phyloP scores from a whole-genome alignment of 495 filamentous ascomycete species.

The Lentithecium fluviatile region DNA sequence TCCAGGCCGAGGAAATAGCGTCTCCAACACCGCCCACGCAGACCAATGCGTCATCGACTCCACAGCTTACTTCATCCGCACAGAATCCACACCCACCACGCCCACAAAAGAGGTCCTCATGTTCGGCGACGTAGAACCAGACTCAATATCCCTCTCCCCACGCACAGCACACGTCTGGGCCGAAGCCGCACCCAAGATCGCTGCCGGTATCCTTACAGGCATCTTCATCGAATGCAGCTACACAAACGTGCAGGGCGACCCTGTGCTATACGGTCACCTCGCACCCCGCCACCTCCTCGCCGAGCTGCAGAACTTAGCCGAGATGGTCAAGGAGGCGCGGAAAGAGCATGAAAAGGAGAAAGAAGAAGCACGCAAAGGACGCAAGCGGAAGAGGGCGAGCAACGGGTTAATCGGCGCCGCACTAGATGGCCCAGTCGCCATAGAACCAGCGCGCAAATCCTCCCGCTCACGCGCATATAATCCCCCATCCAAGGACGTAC shows the following conservation, averaged over 20 bases:
- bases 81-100: constrained; percentile 44
- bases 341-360: constrained; percentile 37
- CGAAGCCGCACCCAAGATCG: constrained; percentile 80
- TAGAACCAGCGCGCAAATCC: constrained; percentile 1
- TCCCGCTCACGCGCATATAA: not conserved
- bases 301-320: constrained; percentile 72
- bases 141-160: constrained; percentile 76
- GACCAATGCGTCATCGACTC: constrained; percentile 59
- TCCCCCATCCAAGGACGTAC: constrained; percentile 17
- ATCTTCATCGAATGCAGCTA: constrained; percentile 97
- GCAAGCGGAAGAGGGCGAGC: constrained; percentile 41
- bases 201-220: constrained; percentile 62
- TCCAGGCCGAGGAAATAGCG: constrained; percentile 33
- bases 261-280: constrained; percentile 82
- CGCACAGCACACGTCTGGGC: constrained; percentile 78
- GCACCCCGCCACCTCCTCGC: constrained; percentile 74
- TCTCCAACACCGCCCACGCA: not conserved
- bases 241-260: constrained; percentile 70
- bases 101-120: constrained; percentile 68
- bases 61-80: constrained; percentile 87
- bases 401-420: constrained; percentile 13
- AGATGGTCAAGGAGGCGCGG: constrained; percentile 55
- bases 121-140: constrained; percentile 94
- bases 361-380: constrained; percentile 23
- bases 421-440: not conserved